phyloP scores from a whole-genome alignment of 106 monocot species.

The Acorus gramineus region DNA sequence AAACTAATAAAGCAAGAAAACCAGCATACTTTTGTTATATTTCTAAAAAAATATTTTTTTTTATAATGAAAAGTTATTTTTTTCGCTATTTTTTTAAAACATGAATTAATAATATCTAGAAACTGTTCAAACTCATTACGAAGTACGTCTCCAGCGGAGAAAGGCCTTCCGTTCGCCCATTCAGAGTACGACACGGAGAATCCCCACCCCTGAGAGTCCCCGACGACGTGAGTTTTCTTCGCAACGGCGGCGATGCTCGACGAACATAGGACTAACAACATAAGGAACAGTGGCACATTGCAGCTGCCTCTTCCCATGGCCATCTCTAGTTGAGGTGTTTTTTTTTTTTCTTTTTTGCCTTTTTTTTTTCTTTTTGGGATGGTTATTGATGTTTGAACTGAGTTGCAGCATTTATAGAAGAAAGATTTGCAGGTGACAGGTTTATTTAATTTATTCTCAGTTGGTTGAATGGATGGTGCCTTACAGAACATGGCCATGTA shows the following conservation, averaged over 20 bases:
- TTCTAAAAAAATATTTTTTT: no score
- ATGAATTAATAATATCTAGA: no score
- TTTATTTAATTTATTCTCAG: background rate
- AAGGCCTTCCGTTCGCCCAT: constrained; percentile 28
- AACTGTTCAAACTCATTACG: no score
- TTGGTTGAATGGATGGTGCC: background rate
- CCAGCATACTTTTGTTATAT: no score
- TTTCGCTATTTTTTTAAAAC: no score
- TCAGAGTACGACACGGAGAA: constrained; percentile 22
- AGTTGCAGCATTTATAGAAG: constrained; percentile 4
- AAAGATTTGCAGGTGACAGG: background rate
- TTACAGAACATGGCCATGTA: no score
- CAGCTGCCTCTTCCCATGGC: constrained; percentile 18
- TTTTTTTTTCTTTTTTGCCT: no score
- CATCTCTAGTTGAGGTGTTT: background rate
- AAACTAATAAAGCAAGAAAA: no score
- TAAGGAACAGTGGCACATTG: constrained; percentile 2
- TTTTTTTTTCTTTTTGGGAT: background rate
- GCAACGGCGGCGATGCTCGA: constrained; percentile 3
- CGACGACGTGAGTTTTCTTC: constrained; percentile 35
- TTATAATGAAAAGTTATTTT: no score
- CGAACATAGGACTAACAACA: constrained; percentile 13
- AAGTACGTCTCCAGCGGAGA: constrained; percentile 35
- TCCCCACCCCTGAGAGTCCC: constrained; percentile 47
- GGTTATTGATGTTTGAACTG: background rate